Evolutionary conservation across 2,329 filamentous ascomycete genomes (phyloP).

Genomic region (Penicillium glabrum): DNA sequence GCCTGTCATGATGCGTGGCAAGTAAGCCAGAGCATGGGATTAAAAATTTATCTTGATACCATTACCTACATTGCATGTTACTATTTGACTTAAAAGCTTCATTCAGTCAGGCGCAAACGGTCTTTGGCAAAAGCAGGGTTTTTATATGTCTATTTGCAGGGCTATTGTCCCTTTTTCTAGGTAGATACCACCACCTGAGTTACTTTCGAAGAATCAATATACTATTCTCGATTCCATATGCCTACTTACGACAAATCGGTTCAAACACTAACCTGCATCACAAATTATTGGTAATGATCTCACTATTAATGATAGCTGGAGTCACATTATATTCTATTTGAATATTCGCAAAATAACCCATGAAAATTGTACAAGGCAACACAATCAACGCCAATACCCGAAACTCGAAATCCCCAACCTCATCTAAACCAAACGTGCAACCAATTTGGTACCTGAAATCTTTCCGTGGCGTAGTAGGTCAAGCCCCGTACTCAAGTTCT

Average conservation of each 20-base stretch:
- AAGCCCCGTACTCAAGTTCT: constrained; percentile 2
- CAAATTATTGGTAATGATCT: too few relatives aligned
- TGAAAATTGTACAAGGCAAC: background rate
- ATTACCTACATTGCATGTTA: background rate
- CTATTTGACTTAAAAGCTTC: too few relatives aligned
- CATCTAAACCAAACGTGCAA: constrained; percentile 4
- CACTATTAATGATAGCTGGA: background rate
- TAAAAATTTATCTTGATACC: background rate
- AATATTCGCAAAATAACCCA: background rate
- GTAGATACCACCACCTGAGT: background rate
- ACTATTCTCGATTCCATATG: background rate
- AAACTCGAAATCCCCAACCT: background rate
- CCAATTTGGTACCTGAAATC: constrained; percentile 13
- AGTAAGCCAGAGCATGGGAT: constrained; percentile 1
- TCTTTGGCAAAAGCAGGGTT: background rate
- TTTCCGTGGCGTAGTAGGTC: constrained; percentile 13
- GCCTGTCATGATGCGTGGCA: constrained; percentile 45
- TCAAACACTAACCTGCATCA: too few relatives aligned
- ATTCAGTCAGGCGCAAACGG: background rate
- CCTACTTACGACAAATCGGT: too few relatives aligned
- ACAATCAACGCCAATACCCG: background rate
- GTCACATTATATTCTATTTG: background rate
- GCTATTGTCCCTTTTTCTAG: background rate
- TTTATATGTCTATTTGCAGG: background rate
- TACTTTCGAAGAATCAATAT: background rate